Conservation (phyloP, 75 land plant genomes). For the Picea glauca region DNA sequence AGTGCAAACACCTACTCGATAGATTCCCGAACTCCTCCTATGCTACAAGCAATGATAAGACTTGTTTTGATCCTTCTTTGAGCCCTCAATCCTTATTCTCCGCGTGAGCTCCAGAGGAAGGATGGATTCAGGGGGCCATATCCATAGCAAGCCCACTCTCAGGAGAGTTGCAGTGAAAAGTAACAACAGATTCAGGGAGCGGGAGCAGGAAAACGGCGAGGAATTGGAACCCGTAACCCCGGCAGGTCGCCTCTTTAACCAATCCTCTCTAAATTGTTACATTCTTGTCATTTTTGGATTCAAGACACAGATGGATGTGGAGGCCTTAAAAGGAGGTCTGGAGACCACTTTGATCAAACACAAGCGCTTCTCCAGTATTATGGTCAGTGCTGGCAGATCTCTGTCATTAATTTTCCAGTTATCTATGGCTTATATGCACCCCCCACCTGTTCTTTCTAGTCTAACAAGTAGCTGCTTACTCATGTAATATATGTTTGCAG, state of each 20-base stretch:
- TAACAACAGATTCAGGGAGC: no score
- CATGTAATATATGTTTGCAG: neutral
- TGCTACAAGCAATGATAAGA: no score
- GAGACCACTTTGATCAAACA: conserved; percentile 53
- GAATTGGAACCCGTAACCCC: conserved; percentile 68
- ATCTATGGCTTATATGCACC: neutral
- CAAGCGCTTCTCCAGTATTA: conserved; percentile 64
- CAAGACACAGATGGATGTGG: conserved; percentile 26
- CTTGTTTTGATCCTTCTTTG: no score
- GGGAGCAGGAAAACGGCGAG: neutral
- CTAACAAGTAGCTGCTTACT: no score
- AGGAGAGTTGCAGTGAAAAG: no score
- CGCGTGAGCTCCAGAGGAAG: no score
- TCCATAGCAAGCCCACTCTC: no score
- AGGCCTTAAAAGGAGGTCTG: conserved; percentile 28
- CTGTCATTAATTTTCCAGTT: neutral
- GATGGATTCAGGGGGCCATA: no score
- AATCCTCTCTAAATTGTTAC: conserved; percentile 39
- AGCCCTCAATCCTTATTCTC: no score
- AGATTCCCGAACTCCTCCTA: no score
- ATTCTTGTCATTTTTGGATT: conserved; percentile 50
- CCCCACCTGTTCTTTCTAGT: neutral
- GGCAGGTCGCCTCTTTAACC: conserved; percentile 41
- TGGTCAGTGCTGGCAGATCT: conserved; percentile 17
- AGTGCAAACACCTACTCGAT: no score